phyloP scores from a whole-genome alignment of 2,329 filamentous ascomycete species.

The Colletotrichum karsti region DNA sequence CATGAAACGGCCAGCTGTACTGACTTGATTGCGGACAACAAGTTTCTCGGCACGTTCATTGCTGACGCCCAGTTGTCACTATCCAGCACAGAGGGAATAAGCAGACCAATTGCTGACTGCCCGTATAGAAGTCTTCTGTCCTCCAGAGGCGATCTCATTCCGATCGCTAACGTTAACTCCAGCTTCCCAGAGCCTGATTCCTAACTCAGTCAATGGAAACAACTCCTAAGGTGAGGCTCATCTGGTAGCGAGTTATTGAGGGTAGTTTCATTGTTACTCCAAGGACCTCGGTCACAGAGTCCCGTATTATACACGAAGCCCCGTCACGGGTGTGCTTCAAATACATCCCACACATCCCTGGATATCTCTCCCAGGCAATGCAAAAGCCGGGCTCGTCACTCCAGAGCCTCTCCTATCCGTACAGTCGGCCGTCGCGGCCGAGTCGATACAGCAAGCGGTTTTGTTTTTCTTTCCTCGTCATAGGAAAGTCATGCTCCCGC shows the following conservation, averaged over 20 bases:
- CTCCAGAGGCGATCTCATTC: too few species aligned
- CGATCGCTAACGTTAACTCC: too few species aligned
- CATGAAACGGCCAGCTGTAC: not conserved
- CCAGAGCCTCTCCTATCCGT: not conserved
- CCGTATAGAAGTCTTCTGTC: too few species aligned
- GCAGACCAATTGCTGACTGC: too few species aligned
- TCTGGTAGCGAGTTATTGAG: not conserved
- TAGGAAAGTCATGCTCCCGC: not conserved
- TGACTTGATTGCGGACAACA: not conserved
- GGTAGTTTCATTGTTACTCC: conserved; percentile 8
- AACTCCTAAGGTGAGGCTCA: not conserved
- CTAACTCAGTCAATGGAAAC: not conserved
- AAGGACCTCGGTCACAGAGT: not conserved
- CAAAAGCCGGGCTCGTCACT: not conserved
- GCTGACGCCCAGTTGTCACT: too few species aligned
- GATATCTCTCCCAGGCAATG: not conserved
- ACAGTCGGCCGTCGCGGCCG: not conserved
- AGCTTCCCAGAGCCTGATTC: too few species aligned
- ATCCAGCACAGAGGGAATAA: too few species aligned
- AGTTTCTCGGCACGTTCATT: too few species aligned
- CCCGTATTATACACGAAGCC: conserved; percentile 23
- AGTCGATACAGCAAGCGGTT: not conserved
- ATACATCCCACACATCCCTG: conserved; percentile 3
- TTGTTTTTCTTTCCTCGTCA: too few species aligned
- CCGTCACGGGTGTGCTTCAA: conserved; percentile 4